Conservation (phyloP, 768 basidiomycete species). For the Pleurotus tuoliensis region DNA sequence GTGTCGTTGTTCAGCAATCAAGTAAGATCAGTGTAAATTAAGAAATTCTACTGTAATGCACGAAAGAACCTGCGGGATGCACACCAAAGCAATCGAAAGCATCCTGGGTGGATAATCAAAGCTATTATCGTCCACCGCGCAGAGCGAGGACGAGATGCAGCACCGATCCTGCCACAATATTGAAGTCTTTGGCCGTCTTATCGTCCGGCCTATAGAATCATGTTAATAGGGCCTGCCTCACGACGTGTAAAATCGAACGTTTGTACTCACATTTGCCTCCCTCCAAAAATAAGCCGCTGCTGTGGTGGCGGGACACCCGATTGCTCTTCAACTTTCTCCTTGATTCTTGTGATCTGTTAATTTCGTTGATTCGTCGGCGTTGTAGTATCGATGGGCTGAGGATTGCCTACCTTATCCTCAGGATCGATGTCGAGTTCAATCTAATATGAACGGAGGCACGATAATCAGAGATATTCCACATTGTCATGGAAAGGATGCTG, state of each 20-base stretch:
- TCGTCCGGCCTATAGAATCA: slow-evolving; percentile 71
- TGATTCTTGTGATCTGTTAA: slow-evolving; percentile 82
- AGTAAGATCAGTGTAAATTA: background rate
- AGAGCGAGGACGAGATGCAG: slow-evolving; percentile 95
- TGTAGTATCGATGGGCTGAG: background rate
- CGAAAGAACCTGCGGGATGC: background rate
- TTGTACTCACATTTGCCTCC: slow-evolving; percentile 81
- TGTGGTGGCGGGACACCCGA: slow-evolving; percentile 96
- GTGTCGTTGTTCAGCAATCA: too few species aligned
- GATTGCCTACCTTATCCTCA: slow-evolving; percentile 68
- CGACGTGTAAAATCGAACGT: background rate
- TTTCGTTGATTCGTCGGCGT: slow-evolving; percentile 5
- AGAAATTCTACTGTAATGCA: background rate
- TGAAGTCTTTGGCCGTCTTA: slow-evolving; percentile 81
- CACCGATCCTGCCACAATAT: slow-evolving; percentile 79
- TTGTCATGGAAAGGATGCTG: background rate
- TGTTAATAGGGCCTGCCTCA: background rate
- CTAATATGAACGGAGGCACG: too few species aligned
- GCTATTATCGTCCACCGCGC: slow-evolving; percentile 71
- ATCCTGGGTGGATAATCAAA: background rate
- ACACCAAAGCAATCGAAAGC: background rate
- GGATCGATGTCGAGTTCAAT: slow-evolving; percentile 87
- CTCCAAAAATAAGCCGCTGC: slow-evolving; percentile 89
- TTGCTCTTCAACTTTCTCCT: slow-evolving; percentile 98
- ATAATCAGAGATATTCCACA: slow-evolving; percentile 1